These are phyloP conservation scores for Paraleonurus japonicus DNA, from an alignment of 257 asterid genomes.

Conservation along the genomic window DNA sequence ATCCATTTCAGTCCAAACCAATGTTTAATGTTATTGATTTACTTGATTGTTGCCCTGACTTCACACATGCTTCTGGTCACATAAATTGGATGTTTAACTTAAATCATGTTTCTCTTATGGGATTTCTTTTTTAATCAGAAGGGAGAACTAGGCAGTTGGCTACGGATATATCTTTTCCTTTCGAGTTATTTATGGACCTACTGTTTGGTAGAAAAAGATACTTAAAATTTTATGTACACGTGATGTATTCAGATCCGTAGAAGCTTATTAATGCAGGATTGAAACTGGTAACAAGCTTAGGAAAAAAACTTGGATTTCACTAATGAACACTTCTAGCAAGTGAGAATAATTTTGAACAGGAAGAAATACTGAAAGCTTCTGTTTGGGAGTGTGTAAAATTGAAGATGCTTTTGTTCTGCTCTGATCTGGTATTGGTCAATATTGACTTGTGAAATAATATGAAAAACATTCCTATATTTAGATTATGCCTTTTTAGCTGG, in stretches of 20 bases:
- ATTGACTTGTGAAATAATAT: not conserved
- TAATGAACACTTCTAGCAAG: not conserved
- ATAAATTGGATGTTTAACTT: not conserved
- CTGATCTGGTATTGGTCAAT: not conserved
- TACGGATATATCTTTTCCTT: not conserved
- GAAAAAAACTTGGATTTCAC: not conserved
- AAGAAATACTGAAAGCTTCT: slow-evolving; percentile 4
- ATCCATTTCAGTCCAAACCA: not conserved
- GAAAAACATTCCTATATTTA: not conserved
- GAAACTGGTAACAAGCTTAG: not conserved
- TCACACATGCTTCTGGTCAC: not conserved
- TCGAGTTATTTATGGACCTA: not conserved
- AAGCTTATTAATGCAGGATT: not conserved
- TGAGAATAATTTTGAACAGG: not conserved
- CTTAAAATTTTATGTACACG: not conserved
- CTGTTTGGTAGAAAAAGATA: not conserved
- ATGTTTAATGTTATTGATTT: not conserved
- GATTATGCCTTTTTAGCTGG: not conserved
- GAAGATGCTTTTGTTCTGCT: slow-evolving; percentile 1
- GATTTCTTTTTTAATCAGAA: not conserved
- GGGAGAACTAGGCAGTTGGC: not conserved
- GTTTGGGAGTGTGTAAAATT: not conserved
- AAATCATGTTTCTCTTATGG: not conserved
- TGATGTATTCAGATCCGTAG: not conserved
- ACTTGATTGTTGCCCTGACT: not conserved